A percentile compares a stretch with the other conserved stretches of the same genome.
These are phyloP conservation scores for Candida qinlingensis DNA, from an alignment of 805 yeast genomes.

Conservation along the genomic window DNA sequence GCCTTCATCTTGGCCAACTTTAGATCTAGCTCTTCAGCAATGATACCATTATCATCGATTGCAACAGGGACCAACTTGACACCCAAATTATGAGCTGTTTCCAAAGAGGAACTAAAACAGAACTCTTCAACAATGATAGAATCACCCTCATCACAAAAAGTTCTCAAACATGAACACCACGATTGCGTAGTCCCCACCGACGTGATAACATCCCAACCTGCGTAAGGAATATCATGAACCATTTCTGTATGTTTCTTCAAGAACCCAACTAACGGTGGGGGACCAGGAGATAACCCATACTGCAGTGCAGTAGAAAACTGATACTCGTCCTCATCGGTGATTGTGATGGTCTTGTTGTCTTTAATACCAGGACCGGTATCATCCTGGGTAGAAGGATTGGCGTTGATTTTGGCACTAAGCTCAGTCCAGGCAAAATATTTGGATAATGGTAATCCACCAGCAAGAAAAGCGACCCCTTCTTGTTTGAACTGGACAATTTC, in stretches of 20 bases:
- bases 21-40: constrained; percentile 61
- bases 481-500: constrained; percentile 65
- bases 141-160: constrained; percentile 74
- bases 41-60: constrained; percentile 73
- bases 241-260: constrained; percentile 68
- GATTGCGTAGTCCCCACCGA: constrained; percentile 84
- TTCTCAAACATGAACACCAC: constrained; percentile 77
- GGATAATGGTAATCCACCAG: constrained; percentile 88
- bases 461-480: constrained; percentile 76
- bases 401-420: constrained; percentile 49
- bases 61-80: constrained; percentile 63
- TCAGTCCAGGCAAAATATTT: constrained; percentile 85
- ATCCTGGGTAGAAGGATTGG: constrained; percentile 65
- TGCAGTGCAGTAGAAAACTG: constrained; percentile 81
- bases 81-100: constrained; percentile 72
- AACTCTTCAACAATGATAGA: constrained; percentile 73
- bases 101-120: constrained; percentile 82
- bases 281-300: constrained; percentile 83
- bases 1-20: constrained; percentile 40
- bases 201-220: constrained; percentile 67
- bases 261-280: constrained; percentile 60
- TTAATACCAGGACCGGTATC: constrained; percentile 32
- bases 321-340: constrained; percentile 37
- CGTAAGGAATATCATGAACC: constrained; percentile 40
- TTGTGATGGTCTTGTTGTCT: not conserved